These are phyloP conservation scores for Penicillium verhagenii DNA, from an alignment of 495 filamentous ascomycete genomes.

Conservation along the genomic window DNA sequence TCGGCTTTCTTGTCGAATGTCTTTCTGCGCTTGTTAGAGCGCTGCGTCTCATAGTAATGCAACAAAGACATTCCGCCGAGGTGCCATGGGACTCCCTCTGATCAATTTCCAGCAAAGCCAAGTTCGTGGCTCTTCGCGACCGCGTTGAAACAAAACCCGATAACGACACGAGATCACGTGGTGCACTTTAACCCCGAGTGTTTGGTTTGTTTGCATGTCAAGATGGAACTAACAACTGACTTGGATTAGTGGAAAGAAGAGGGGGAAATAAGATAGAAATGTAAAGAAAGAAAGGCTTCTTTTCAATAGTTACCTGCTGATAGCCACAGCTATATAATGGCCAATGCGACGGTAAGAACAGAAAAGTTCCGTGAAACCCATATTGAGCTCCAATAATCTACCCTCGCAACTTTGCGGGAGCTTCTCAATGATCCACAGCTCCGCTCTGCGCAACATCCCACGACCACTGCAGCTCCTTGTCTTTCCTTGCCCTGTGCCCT, in stretches of 20 bases:
- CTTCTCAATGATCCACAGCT: conserved; percentile 27
- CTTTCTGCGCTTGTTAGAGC: conserved; percentile 38
- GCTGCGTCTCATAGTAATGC: conserved; percentile 44
- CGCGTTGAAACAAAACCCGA: conserved; percentile 16
- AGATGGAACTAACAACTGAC: not conserved
- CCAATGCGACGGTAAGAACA: conserved; percentile 11
- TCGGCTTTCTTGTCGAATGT: conserved; percentile 5
- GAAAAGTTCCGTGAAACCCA: not conserved
- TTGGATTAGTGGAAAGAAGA: not conserved
- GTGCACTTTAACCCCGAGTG: conserved; percentile 15
- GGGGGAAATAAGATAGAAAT: not conserved
- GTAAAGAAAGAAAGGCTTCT: not conserved
- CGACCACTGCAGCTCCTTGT: not conserved
- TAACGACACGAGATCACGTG: conserved; percentile 41
- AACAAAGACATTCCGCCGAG: conserved; percentile 39
- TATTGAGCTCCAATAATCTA: not conserved
- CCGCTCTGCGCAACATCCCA: conserved; percentile 17
- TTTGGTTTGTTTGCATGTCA: conserved; percentile 30
- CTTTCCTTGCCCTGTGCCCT: not conserved
- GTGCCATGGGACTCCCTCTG: conserved; percentile 9
- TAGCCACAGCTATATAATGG: not conserved
- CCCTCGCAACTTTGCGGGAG: not conserved
- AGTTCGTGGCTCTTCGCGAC: conserved; percentile 5
- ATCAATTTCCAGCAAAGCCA: not conserved
- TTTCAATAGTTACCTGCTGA: not conserved